Base-by-base conservation (phyloP, 2,329 filamentous ascomycete species). In the Sarocladiaceae sp. region DNA sequence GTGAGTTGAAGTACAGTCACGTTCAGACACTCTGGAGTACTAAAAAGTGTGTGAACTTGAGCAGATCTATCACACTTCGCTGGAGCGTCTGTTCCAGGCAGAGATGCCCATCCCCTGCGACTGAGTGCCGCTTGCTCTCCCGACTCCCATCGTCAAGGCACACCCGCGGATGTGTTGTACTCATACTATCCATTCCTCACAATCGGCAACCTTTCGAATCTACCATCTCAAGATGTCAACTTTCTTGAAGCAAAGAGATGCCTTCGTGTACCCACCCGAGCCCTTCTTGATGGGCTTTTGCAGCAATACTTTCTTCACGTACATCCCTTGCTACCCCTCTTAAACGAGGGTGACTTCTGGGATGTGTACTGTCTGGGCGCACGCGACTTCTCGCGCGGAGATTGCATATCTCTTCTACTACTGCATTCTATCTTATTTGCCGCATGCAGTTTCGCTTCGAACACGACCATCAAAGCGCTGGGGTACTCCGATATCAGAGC, bases 171-270 rank as follows among this genome's bases (percentile, higher is more conserved):
- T 23, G 54, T 71, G 16, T 63, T 62, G 1, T 71, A 71, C 53
- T 64, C 59, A 1, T 65, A 67, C 44, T 70, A 67, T 47, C 67
- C 69, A 1, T 70, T 69, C 41, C 53, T 70, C 11, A 58, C 55
- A 15, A 53, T 72, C 34, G 58, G 58, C 47, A 54, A 53, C 20
- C 45, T 56, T 4, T 45, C 48, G 33, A 60, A 58, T 33, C 59
- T 69, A 33, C 62, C 67, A 37, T 62, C 63, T 0, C 66, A 72
- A 50, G 70, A 74, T 48, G 62, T 71, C 47, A 67, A 65, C 43
- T 73, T 66, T 47, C 57, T 74, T 18, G 63, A 67, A 33, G 59
- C 64, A 2, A 69, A 73, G 48, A 66, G 67, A 3, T 72, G 69
- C 47, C 56, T 74, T 2, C 62, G 63, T 11, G 55, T 74, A 10